Evolutionary conservation across 176 grass and related monocot genomes (phyloP).

Genomic region (Aegilops speltoides): DNA sequence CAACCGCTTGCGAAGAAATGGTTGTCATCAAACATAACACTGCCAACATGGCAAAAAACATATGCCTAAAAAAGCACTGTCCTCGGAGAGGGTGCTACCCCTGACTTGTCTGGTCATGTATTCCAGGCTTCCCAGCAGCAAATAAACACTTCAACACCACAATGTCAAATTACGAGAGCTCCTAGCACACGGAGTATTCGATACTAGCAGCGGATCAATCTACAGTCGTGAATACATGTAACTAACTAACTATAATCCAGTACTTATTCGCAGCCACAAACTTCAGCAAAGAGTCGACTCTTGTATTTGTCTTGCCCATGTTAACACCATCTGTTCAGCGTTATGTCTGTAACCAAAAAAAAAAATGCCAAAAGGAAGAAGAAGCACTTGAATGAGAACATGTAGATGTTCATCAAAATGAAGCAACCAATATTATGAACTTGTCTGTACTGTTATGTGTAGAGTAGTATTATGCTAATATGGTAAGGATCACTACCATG

Average conservation of each 20-base stretch:
- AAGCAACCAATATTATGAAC: not conserved
- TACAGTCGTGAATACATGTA: not conserved
- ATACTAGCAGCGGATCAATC: not conserved
- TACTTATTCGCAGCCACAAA: not conserved
- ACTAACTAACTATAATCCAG: not conserved
- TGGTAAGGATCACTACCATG: not conserved
- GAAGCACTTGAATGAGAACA: not conserved
- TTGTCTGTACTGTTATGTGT: not conserved
- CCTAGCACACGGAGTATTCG: not conserved
- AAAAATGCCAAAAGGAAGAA: no score
- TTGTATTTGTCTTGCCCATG: not conserved
- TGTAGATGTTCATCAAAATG: not conserved
- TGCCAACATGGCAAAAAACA: not conserved
- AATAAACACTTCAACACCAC: not conserved
- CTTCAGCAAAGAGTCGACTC: not conserved
- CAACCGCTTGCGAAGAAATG: not conserved
- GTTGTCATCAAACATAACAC: not conserved
- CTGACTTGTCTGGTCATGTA: not conserved
- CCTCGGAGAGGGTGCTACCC: not conserved
- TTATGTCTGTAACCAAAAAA: not conserved
- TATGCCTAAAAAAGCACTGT: no score
- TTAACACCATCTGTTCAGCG: not conserved
- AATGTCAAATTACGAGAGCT: not conserved
- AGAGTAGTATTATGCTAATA: not conserved
- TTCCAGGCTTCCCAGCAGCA: not conserved